A percentile compares a stretch with the other conserved stretches of the same genome.
These are phyloP conservation scores for Oldenlandia corymbosa DNA, from an alignment of 257 asterid species.

Conservation along the genomic window DNA sequence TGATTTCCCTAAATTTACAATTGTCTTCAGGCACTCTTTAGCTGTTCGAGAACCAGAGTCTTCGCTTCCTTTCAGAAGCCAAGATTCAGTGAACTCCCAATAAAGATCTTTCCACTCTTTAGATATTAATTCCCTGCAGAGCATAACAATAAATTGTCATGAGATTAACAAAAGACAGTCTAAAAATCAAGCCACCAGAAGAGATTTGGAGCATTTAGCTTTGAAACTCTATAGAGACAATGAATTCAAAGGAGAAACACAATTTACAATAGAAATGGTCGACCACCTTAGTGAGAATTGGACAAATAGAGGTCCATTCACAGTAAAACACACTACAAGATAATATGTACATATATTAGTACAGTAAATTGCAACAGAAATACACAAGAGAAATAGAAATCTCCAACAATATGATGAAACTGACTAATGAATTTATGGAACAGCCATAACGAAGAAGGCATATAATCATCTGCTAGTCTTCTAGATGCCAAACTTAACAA, in stretches of 20 bases:
- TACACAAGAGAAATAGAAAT: not conserved
- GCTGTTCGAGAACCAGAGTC: slow-evolving; percentile 59
- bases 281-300: no score
- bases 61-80: slow-evolving; percentile 51
- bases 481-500: not conserved
- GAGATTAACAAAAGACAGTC: not conserved
- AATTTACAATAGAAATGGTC: not conserved
- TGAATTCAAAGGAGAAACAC: not conserved
- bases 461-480: not conserved
- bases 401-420: not conserved
- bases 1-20: slow-evolving; percentile 63
- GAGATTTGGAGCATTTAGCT: slow-evolving; percentile 1
- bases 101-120: slow-evolving; percentile 81
- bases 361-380: not conserved
- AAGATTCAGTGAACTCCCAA: slow-evolving; percentile 85
- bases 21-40: slow-evolving; percentile 69
- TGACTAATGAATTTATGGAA: not conserved
- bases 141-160: slow-evolving; percentile 3
- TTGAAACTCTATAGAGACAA: not conserved
- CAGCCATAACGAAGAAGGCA: not conserved
- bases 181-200: not conserved
- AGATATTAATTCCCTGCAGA: slow-evolving; percentile 79
- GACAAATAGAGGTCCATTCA: no score
- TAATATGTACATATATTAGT: not conserved
- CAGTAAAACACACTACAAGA: no score